A percentile compares a stretch with the other conserved stretches of the same genome.
These are phyloP conservation scores for Boletus edulis DNA, from an alignment of 768 basidiomycete species.

Conservation along the genomic window DNA sequence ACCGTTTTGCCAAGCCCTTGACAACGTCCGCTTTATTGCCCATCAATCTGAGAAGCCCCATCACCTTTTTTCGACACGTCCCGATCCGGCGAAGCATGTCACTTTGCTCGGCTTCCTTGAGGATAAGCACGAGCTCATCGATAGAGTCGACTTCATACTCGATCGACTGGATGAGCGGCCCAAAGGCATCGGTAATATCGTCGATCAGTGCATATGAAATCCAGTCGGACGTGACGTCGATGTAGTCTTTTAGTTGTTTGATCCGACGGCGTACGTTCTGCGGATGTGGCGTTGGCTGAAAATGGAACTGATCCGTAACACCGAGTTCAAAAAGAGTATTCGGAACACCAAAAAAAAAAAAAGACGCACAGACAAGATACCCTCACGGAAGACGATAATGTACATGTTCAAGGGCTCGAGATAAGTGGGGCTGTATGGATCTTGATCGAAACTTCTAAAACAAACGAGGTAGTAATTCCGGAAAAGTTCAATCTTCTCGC, in stretches of 20 bases:
- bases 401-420: constrained; percentile 99
- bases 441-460: constrained; percentile 99
- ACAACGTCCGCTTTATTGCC: constrained; percentile 99
- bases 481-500: constrained; percentile 99
- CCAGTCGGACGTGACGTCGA: constrained; percentile 98
- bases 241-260: constrained; percentile 99
- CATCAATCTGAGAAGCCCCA: constrained; percentile 95
- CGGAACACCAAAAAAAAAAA: neutral
- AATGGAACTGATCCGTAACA: constrained; percentile 74
- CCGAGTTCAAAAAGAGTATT: neutral
- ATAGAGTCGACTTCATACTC: constrained; percentile 99
- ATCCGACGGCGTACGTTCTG: constrained; percentile 97
- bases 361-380: constrained; percentile 80
- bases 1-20: constrained; percentile 95
- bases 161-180: constrained; percentile 96
- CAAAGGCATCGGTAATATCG: constrained; percentile 99
- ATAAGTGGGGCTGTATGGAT: constrained; percentile 94
- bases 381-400: constrained; percentile 97
- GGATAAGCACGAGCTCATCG: constrained; percentile 94
- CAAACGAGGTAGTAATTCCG: constrained; percentile 98
- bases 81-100: constrained; percentile 98
- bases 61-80: constrained; percentile 98
- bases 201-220: constrained; percentile 99
- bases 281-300: constrained; percentile 94
- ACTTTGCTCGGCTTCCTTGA: constrained; percentile 73